Evolutionary conservation across 495 filamentous ascomycete species (phyloP), one percentile per base, ranked within the genome.

Genomic region (Astrothelium macrocarpum): DNA sequence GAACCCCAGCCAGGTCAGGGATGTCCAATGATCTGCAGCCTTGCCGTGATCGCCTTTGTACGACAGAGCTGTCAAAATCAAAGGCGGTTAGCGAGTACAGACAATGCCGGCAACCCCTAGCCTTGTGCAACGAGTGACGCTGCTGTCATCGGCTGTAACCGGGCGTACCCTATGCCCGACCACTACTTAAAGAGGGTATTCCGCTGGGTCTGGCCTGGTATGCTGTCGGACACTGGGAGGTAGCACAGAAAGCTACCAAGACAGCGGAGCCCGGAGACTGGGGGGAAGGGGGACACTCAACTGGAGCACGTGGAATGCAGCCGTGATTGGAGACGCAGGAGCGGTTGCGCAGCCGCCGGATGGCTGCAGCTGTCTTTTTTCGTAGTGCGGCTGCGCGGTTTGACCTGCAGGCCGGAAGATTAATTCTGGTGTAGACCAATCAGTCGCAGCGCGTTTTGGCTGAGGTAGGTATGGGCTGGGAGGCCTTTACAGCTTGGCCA

Each of bases 1-100:
- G n/a, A n/a, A n/a, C n/a, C n/a, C n/a, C n/a, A n/a, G n/a, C n/a
- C n/a, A 39, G 16, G 36, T 16, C 49, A 28, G 49, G 49, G 23
- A 56, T 29, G 25, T 29, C 49, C 49, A 56, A 56, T 56, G 49
- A 56, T 56, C 49, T 56, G 49, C 49, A 56, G 49, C 49, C 49
- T 56, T 28, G 49, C 25, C 49, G 49, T 20, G 49, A 56, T 56
- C 49, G 49, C 12, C 49, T 29, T 56, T 56, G 49, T 56, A 29
- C 25, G 20, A 56, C 49, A 2, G 23, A 56, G 49, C 49, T 56
- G 49, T 56, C 49, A 56, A 56, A 56, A 56, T 56, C 49, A 9
- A 56, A 56, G 10, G 49, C 49, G 49, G 49, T 2, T 56, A 28
- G 49, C 23, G 5, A 25, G 11, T 56, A 25, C 49, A 56, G 20